Evolutionary conservation across 352 stramenopile species (phyloP).

Genomic region (Phytophthora europaea): DNA sequence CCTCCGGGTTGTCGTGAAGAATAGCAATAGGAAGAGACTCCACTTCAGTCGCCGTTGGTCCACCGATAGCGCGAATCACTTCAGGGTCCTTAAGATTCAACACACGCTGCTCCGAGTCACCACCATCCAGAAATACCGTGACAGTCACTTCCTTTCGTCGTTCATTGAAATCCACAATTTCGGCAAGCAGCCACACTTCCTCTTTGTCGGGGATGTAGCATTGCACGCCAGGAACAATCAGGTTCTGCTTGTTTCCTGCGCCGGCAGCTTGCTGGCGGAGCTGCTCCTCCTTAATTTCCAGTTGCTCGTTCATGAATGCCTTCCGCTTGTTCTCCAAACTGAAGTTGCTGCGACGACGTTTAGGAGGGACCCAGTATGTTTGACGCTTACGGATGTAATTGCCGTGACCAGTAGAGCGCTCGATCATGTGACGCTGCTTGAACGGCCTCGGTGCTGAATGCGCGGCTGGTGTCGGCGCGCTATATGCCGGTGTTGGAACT

Average conservation of each 20-base stretch:
- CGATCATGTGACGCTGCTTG: slow-evolving; percentile 55
- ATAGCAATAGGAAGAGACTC: slow-evolving; percentile 89
- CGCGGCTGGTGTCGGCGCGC: slow-evolving; percentile 3
- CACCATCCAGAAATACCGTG: slow-evolving; percentile 71
- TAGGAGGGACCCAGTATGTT: slow-evolving; percentile 70
- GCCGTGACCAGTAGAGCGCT: slow-evolving; percentile 70
- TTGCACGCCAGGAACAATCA: slow-evolving; percentile 89
- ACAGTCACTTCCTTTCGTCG: slow-evolving; percentile 86
- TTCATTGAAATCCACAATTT: slow-evolving; percentile 89
- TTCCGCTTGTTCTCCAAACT: slow-evolving; percentile 88
- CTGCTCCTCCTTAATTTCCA: slow-evolving; percentile 86
- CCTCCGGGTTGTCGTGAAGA: slow-evolving; percentile 76
- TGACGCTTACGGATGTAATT: slow-evolving; percentile 83
- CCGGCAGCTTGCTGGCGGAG: slow-evolving; percentile 67
- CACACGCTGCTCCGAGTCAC: slow-evolving; percentile 71
- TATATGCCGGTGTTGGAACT: slow-evolving; percentile 25
- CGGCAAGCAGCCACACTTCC: slow-evolving; percentile 85
- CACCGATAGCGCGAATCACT: slow-evolving; percentile 83
- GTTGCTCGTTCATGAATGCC: slow-evolving; percentile 86
- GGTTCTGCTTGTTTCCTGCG: slow-evolving; percentile 80
- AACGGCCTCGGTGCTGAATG: slow-evolving; percentile 32
- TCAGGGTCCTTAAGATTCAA: slow-evolving; percentile 89
- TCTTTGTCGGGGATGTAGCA: slow-evolving; percentile 92
- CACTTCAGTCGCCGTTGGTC: slow-evolving; percentile 79
- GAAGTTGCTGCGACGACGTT: slow-evolving; percentile 63